Percentiles rank a stretch among this genome's conserved stretches.
Conservation (phyloP, 306 rosid species). For the Corylus avellana region DNA sequence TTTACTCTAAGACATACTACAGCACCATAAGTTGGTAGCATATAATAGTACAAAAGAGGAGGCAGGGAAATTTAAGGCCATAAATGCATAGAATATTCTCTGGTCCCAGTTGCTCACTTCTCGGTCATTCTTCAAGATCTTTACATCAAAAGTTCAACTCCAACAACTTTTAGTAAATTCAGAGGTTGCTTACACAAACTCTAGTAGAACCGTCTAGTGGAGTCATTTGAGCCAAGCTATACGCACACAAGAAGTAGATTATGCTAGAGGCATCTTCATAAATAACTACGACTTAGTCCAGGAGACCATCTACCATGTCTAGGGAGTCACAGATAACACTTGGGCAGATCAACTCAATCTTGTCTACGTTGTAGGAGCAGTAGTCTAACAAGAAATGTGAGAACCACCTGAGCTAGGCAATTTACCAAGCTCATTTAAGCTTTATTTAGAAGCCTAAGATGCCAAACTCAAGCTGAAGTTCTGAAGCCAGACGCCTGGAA, state of each 20-base stretch:
- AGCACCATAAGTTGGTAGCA: not conserved
- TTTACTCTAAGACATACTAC: not conserved
- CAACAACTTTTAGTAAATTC: not conserved
- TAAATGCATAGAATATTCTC: not conserved
- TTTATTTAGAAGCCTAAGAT: not conserved
- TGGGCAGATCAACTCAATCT: not conserved
- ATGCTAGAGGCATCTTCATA: not conserved
- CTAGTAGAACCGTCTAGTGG: not conserved
- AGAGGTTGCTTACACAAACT: not conserved
- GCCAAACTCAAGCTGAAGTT: not conserved
- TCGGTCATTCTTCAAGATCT: not conserved
- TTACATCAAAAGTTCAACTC: not conserved
- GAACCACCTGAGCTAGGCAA: not conserved
- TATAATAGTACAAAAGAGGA: too few species aligned
- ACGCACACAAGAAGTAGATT: not conserved
- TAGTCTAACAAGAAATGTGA: not conserved
- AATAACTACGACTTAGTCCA: not conserved
- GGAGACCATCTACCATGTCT: not conserved
- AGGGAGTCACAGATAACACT: not conserved
- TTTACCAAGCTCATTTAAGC: conserved; percentile 1
- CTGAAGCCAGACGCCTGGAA: not conserved
- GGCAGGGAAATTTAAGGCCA: not conserved
- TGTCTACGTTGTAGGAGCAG: not conserved
- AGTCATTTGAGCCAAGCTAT: not conserved
- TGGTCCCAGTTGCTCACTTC: not conserved